phyloP scores from a whole-genome alignment of 2,329 filamentous ascomycete genomes.

The Lasiodiplodia sp. region DNA sequence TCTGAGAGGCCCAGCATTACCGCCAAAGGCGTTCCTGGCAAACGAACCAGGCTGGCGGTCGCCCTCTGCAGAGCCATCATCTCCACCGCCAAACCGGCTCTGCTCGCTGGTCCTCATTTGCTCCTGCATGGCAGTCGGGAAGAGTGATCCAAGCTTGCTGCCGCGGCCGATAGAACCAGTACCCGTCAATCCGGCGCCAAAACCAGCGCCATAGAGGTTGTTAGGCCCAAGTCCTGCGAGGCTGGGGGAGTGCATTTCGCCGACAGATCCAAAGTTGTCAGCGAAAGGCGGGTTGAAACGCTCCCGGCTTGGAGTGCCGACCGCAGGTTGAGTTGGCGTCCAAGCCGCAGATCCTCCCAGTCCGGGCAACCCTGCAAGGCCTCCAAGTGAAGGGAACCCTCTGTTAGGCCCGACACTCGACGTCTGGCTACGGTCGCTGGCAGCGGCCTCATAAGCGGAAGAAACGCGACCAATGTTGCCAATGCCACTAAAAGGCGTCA shows the following conservation, averaged over 20 bases:
- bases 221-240: slow-evolving; percentile 70
- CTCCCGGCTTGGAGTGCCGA: slow-evolving; percentile 75
- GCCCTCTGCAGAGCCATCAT: slow-evolving; percentile 59
- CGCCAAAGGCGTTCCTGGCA: slow-evolving; percentile 65
- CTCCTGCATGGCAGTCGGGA: slow-evolving; percentile 87
- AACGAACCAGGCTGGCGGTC: slow-evolving; percentile 64
- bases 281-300: slow-evolving; percentile 61
- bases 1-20: slow-evolving; percentile 42
- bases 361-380: slow-evolving; percentile 62
- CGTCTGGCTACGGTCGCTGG: slow-evolving; percentile 90
- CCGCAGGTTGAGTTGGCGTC: slow-evolving; percentile 71
- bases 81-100: slow-evolving; percentile 56
- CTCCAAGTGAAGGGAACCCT: slow-evolving; percentile 70
- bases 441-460: slow-evolving; percentile 62
- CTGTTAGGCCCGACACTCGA: slow-evolving; percentile 82
- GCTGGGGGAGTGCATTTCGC: slow-evolving; percentile 78
- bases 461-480: slow-evolving; percentile 56
- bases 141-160: slow-evolving; percentile 86
- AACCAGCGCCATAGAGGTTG: slow-evolving; percentile 66
- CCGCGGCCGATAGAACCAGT: slow-evolving; percentile 74
- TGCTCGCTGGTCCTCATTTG: slow-evolving; percentile 73
- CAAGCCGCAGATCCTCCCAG: slow-evolving; percentile 68
- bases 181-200: slow-evolving; percentile 55
- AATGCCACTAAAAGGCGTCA: slow-evolving; percentile 64
- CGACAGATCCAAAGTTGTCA: slow-evolving; percentile 73